These are phyloP conservation scores for Choiromyces venosus DNA, from an alignment of 495 filamentous ascomycete genomes.

Conservation along the genomic window DNA sequence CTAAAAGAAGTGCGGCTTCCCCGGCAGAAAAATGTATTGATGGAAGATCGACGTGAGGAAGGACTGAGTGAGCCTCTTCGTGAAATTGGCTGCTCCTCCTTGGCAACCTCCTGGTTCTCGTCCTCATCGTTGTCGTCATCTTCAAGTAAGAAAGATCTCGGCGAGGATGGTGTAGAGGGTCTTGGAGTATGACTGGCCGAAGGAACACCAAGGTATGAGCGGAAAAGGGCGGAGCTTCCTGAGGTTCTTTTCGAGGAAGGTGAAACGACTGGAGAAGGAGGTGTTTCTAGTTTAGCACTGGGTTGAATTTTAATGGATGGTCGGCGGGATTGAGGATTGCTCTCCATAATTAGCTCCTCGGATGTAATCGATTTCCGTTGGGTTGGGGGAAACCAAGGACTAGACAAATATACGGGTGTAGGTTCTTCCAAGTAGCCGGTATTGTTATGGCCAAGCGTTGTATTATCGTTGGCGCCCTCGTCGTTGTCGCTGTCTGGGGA, in stretches of 20 bases:
- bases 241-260: slow-evolving; percentile 11
- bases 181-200: slow-evolving; percentile 20
- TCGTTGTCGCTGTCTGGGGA: slow-evolving; percentile 19
- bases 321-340: slow-evolving; percentile 5
- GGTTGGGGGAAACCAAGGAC: slow-evolving; percentile 27
- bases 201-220: background rate
- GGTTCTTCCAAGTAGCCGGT: slow-evolving; percentile 7
- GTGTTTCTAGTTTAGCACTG: slow-evolving; percentile 9
- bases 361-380: slow-evolving; percentile 7
- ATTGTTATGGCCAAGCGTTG: slow-evolving; percentile 6
- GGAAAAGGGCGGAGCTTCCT: slow-evolving; percentile 1
- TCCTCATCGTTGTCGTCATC: slow-evolving; percentile 10
- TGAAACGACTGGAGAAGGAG: slow-evolving; percentile 9
- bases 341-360: background rate
- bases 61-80: slow-evolving; percentile 19
- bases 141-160: slow-evolving; percentile 23
- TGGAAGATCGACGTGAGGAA: slow-evolving; percentile 33
- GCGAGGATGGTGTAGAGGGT: slow-evolving; percentile 15
- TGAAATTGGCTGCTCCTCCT: slow-evolving; percentile 13
- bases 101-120: slow-evolving; percentile 14
- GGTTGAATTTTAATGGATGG: slow-evolving; percentile 16
- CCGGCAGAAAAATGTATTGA: slow-evolving; percentile 37
- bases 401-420: slow-evolving; percentile 16
- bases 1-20: slow-evolving; percentile 23
- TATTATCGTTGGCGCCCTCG: slow-evolving; percentile 13